Evolutionary conservation across 495 filamentous ascomycete species (phyloP), one percentile per base, ranked within the genome.

Genomic region (Podospora sp.): DNA sequence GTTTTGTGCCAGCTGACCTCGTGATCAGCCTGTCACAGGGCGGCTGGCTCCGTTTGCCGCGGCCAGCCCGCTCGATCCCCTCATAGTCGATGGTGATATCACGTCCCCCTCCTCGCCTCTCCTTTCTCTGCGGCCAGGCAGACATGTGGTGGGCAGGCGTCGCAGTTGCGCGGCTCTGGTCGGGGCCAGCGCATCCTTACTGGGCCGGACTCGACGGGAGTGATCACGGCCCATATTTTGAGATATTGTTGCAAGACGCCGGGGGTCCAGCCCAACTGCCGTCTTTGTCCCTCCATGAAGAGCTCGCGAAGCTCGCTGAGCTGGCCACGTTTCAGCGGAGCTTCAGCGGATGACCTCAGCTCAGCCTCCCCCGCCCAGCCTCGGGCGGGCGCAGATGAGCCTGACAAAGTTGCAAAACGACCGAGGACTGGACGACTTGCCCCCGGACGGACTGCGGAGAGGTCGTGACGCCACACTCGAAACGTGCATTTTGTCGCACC

Each of bases 1-100:
- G 62, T 69, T 51, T 60, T 62, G 25, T 58, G 62, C 66, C 70
- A 71, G 67, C 72, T 71, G 71, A 68, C 76, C 75, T 70, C 72
- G 73, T 77, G 76, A 78, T 77, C 68, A 49, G 33, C 60, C 33
- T 62, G 55, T 72, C 65, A 67, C 65, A 64, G 68, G 61, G 63
- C 20, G 61, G 56, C 55, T 63, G 66, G 62, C 61, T 69, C 69
- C 68, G 69, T 70, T 72, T 70, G 70, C 70, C 74, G 71, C 69
- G 68, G 65, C 66, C 69, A 66, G 33, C 60, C 29, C 36, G 22
- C 52, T 24, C 20, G 29, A 62, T 40, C 29, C 59, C n/a, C 59
- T 62, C 59, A 26, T 62, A 35, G 61, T 14, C 24, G 46, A 27
- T 14, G 24, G 36, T 66, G 59, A 68, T 70, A 71, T 67, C 67